Conservation (phyloP, 2,329 filamentous ascomycete genomes). For the Dactylella cylindrospora region DNA sequence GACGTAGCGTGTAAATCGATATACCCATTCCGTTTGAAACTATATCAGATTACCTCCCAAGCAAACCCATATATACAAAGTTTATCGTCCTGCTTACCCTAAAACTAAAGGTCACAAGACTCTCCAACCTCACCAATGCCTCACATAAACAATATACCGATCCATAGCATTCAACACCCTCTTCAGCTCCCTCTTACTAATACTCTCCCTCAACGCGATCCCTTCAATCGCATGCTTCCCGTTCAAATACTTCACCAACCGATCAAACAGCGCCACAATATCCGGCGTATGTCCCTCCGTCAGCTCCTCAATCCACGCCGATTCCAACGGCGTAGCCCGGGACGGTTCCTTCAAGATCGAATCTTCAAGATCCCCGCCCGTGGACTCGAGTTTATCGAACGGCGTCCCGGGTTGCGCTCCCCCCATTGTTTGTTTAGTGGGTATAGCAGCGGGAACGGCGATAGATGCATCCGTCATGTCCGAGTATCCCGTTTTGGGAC, state of each 20-base stretch:
- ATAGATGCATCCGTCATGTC: constrained; percentile 45
- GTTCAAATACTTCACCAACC: constrained; percentile 83
- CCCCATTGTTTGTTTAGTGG: constrained; percentile 21
- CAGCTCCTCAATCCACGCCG: constrained; percentile 63
- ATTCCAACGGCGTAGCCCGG: constrained; percentile 75
- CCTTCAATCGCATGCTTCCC: constrained; percentile 81
- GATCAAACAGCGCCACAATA: constrained; percentile 47
- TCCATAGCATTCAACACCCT: constrained; percentile 65
- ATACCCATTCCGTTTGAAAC: too few relatives aligned
- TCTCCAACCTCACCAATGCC: constrained; percentile 63
- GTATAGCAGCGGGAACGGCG: constrained; percentile 24
- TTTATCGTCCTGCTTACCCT: too few relatives aligned
- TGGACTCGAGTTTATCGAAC: constrained; percentile 51
- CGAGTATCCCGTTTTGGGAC: constrained; percentile 43
- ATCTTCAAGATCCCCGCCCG: constrained; percentile 57
- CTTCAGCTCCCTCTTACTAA: constrained; percentile 82
- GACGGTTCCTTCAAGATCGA: constrained; percentile 75
- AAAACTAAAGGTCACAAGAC: too few relatives aligned
- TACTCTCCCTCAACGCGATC: constrained; percentile 77
- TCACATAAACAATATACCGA: constrained; percentile 65
- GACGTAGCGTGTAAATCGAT: too few relatives aligned
- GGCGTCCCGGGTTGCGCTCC: constrained; percentile 55
- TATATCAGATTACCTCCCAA: too few relatives aligned
- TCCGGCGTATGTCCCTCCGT: constrained; percentile 45
- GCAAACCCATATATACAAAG: too few relatives aligned